phyloP scores from a whole-genome alignment of 345 rosid genomes.

The Aethionema arabicum region DNA sequence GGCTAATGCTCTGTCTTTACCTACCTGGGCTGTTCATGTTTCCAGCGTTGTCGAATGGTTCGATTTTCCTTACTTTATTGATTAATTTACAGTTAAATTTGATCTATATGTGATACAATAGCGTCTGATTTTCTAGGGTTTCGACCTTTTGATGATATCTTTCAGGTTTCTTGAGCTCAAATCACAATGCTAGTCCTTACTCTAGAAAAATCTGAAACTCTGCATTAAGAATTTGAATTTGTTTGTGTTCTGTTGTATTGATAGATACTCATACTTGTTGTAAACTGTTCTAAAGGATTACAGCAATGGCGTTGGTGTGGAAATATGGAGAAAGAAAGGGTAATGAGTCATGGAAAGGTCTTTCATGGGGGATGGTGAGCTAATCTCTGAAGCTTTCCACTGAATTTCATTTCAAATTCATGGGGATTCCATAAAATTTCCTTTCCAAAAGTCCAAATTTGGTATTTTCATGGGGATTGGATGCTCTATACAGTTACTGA shows the following conservation, averaged over 20 bases:
- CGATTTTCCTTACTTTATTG: constrained; percentile 16
- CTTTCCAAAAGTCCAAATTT: no score
- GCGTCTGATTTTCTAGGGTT: background rate
- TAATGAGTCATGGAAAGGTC: constrained; percentile 91
- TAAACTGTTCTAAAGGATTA: constrained; percentile 50
- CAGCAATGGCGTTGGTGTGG: constrained; percentile 96
- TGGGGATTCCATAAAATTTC: no score
- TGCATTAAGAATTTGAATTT: background rate
- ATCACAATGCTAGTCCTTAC: background rate
- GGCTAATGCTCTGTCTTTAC: constrained; percentile 81
- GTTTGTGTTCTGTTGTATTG: constrained; percentile 5
- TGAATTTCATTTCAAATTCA: no score
- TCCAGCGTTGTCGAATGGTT: constrained; percentile 94
- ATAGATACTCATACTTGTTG: constrained; percentile 4
- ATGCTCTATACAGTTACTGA: no score
- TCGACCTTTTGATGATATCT: background rate
- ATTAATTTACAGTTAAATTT: constrained; percentile 1
- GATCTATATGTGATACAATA: constrained; percentile 4
- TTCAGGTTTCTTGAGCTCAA: background rate
- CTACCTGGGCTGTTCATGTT: constrained; percentile 91
- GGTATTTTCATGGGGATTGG: no score
- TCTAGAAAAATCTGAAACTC: constrained; percentile 15
- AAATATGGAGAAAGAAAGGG: constrained; percentile 88
- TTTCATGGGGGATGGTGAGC: constrained; percentile 95
- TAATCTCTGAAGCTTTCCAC: background rate